Evolutionary conservation across 169 alveolate genomes (phyloP), one percentile per base, ranked within the genome.

Genomic region (Cryptosporidium muris): DNA sequence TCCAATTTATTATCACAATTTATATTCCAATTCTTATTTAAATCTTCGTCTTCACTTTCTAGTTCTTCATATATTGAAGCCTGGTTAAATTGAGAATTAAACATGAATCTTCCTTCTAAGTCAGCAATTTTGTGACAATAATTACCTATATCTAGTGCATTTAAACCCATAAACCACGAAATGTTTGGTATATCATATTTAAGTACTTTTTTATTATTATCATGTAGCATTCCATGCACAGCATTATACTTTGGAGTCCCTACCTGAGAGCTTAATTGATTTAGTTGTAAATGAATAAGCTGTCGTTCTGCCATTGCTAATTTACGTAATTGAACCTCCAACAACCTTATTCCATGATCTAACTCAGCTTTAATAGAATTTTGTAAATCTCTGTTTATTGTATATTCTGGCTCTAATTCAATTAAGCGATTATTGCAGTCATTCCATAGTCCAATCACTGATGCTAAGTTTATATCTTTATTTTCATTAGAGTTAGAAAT

Each of bases 81-180:
- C 48, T 2, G 38, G 12, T 43, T 62, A 14, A 74, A 42, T 25
- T 25, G 25, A 42, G 42, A 47, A 36, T 51, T 74, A 38, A 16
- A 64, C 8, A 74, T 38, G 42, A 74, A 43, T 51, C 54, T 74
- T 36, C 67, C 68, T 42, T 74, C 74, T 12, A 74, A 62, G n/a
- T 74, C 85, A 7, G 85, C 85, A 38, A 74, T 74, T 14, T 74
- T 58, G 34, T 74, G 85, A 12, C 60, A 68, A 16, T 74, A 63
- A 34, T 37, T 74, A 6, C 54, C 85, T 14, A 74, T 4, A 25
- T 74, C 85, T 63, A 74, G 54, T 2, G 85, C 85, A 45, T 74
- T 68, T 9, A 48, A 34, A 3, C 85, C 85, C 85, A 74, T 74
- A 43, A 42, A 74, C 85, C 85, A 74, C 11, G 85, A 74, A 14